A percentile compares a stretch with the other conserved stretches of the same genome.
phyloP scores from a whole-genome alignment of 75 land plant species.

The Pinus taeda region DNA sequence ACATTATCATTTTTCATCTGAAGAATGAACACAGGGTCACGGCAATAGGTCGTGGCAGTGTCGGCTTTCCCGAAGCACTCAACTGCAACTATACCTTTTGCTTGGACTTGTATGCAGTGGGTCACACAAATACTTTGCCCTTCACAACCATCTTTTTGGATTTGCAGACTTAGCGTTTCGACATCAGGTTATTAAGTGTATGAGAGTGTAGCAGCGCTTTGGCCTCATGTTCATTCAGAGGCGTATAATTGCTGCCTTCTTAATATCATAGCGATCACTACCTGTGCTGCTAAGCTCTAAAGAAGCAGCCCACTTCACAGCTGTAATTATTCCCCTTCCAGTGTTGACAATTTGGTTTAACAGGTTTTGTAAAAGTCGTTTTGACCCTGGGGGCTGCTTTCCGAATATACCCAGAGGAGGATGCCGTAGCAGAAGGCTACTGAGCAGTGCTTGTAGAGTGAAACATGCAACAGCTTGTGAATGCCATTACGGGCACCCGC shows the following conservation, averaged over 20 bases:
- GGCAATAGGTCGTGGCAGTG: constrained; percentile 60
- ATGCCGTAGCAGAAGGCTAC: no score
- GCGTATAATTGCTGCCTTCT: constrained; percentile 56
- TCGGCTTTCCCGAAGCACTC: constrained; percentile 36
- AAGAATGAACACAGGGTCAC: constrained; percentile 57
- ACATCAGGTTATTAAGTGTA: constrained; percentile 65
- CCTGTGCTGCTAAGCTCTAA: constrained; percentile 60
- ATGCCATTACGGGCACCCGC: no score
- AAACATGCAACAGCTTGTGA: no score
- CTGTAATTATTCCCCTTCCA: constrained; percentile 48
- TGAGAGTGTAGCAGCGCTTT: constrained; percentile 73
- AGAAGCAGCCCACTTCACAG: constrained; percentile 45
- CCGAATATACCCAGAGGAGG: constrained; percentile 59
- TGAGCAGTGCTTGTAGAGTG: no score
- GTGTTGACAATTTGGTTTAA: constrained; percentile 61
- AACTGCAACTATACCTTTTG: constrained; percentile 53
- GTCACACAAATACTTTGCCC: constrained; percentile 61
- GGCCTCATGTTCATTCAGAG: constrained; percentile 33
- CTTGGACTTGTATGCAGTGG: constrained; percentile 58
- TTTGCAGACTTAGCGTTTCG: constrained; percentile 57
- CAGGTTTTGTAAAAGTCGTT: constrained; percentile 57
- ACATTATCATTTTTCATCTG: constrained; percentile 47
- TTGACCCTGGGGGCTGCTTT: constrained; percentile 67
- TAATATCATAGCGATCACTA: constrained; percentile 45
- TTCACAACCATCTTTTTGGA: constrained; percentile 53